phyloP scores from a whole-genome alignment of 306 rosid genomes.

The Citrullus mucosospermus region DNA sequence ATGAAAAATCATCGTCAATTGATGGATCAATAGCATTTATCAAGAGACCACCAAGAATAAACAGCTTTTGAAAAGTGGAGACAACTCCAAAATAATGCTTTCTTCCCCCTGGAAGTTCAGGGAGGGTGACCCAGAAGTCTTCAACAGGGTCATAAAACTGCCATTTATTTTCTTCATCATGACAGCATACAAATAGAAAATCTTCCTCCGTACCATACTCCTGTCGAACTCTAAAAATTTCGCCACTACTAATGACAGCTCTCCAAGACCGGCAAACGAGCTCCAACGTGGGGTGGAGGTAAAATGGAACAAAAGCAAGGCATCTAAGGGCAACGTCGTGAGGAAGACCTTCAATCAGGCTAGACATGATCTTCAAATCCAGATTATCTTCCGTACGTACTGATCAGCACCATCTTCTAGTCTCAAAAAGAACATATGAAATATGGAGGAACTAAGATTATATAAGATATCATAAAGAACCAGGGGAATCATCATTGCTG shows the following conservation, averaged over 20 bases:
- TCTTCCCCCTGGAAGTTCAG: slow-evolving; percentile 71
- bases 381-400: slow-evolving; percentile 6
- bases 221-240: slow-evolving; percentile 52
- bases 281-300: slow-evolving; percentile 71
- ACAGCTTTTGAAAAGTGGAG: slow-evolving; percentile 66
- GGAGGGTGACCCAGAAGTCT: slow-evolving; percentile 87
- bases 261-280: slow-evolving; percentile 76
- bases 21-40: slow-evolving; percentile 58
- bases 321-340: slow-evolving; percentile 72
- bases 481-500: neutral
- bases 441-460: neutral
- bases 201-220: slow-evolving; percentile 74
- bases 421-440: neutral
- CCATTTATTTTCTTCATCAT: slow-evolving; percentile 81
- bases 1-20: slow-evolving; percentile 53
- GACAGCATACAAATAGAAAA: slow-evolving; percentile 63
- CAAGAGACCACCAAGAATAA: slow-evolving; percentile 65
- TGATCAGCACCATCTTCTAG: neutral
- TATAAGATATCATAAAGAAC: neutral
- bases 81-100: slow-evolving; percentile 48
- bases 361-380: slow-evolving; percentile 49
- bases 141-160: slow-evolving; percentile 75
- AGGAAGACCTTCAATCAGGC: slow-evolving; percentile 90
- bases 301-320: slow-evolving; percentile 82
- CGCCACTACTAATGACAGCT: slow-evolving; percentile 58